A percentile compares a stretch with the other conserved stretches of the same genome.
Conservation (phyloP, 2,329 filamentous ascomycete species). For the Fonsecaea multimorphosa region DNA sequence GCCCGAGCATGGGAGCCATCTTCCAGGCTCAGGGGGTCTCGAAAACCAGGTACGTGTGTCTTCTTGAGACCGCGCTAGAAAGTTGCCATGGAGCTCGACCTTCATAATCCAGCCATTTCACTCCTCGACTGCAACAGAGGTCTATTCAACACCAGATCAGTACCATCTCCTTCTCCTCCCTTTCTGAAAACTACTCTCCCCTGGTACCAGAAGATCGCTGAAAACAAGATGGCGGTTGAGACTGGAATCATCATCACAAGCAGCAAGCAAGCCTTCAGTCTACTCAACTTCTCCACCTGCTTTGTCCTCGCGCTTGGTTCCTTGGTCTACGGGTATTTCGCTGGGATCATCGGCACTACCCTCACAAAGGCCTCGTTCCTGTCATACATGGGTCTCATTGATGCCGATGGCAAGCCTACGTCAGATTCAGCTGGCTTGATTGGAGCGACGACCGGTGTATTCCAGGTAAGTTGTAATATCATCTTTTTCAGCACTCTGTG, state of each 20-base stretch:
- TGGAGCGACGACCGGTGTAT: slow-evolving; percentile 24
- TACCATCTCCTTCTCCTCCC: background rate
- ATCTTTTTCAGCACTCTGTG: background rate
- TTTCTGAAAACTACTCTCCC: background rate
- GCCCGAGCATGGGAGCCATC: background rate
- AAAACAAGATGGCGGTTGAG: background rate
- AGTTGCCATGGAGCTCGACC: background rate
- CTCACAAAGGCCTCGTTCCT: slow-evolving; percentile 20
- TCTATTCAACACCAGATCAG: background rate
- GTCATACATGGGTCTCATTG: slow-evolving; percentile 19
- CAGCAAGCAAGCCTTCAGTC: background rate
- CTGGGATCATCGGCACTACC: slow-evolving; percentile 23
- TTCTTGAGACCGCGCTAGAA: background rate
- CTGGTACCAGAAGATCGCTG: background rate
- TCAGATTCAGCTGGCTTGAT: slow-evolving; percentile 11
- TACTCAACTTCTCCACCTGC: slow-evolving; percentile 5
- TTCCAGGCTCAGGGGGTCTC: background rate
- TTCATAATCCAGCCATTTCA: background rate
- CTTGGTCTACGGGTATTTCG: slow-evolving; percentile 16
- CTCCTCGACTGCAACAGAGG: background rate
- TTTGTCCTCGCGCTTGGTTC: slow-evolving; percentile 4
- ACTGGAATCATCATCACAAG: slow-evolving; percentile 2
- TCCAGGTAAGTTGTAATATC: slow-evolving; percentile 14
- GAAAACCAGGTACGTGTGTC: background rate
- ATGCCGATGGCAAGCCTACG: slow-evolving; percentile 15